A percentile compares a stretch with the other conserved stretches of the same genome.
Conservation (phyloP, 2,329 filamentous ascomycete species). For the Tolypocladium capitatum region DNA sequence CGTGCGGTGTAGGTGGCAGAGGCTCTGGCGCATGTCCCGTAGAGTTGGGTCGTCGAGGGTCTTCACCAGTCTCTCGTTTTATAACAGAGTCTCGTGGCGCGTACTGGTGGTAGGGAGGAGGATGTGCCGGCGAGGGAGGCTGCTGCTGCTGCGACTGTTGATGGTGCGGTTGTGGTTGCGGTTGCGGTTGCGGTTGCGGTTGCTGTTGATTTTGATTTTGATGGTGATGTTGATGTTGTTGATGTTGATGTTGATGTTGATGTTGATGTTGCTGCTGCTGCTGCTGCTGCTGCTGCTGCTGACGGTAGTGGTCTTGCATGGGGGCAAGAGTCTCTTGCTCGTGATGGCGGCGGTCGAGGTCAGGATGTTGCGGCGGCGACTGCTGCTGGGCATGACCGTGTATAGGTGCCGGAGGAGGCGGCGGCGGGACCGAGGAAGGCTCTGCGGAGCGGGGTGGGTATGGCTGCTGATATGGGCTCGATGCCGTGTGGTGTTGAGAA, state of each 20-base stretch:
- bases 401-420: conserved; percentile 10
- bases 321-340: conserved; percentile 41
- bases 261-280: conserved; percentile 13
- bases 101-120: conserved; percentile 29
- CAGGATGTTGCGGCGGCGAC: conserved; percentile 22
- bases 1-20: conserved; percentile 18
- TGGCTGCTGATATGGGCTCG: conserved; percentile 27
- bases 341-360: conserved; percentile 42
- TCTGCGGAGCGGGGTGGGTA: conserved; percentile 21
- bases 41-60: conserved; percentile 39
- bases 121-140: conserved; percentile 30
- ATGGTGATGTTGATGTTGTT: conserved; percentile 33
- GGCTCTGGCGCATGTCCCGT: conserved; percentile 30
- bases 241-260: conserved; percentile 12
- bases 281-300: conserved; percentile 11
- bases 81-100: conserved; percentile 36
- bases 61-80: conserved; percentile 42
- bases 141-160: conserved; percentile 9
- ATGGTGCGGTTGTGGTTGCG: conserved; percentile 14
- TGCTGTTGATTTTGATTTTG: conserved; percentile 14
- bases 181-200: conserved; percentile 24
- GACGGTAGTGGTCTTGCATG: conserved; percentile 38
- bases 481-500: conserved; percentile 17
- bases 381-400: conserved; percentile 19
- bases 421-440: conserved; percentile 14